Conservation (phyloP, 2,329 filamentous ascomycete genomes). For the Aspergillus caelatus region DNA sequence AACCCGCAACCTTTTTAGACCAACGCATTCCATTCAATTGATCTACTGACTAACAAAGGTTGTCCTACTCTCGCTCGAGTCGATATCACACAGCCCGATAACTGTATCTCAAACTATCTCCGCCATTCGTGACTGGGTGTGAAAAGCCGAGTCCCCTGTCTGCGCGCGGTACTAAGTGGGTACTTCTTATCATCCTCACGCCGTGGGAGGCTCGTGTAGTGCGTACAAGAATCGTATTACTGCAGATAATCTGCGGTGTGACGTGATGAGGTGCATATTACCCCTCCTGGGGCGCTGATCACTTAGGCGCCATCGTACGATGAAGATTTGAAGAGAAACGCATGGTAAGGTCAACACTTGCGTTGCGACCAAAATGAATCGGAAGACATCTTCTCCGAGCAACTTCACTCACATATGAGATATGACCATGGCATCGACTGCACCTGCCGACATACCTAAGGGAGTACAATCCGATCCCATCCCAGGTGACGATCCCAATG, state of each 20-base stretch:
- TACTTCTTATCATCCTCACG: neutral
- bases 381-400: neutral
- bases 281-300: neutral
- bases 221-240: neutral
- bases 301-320: neutral
- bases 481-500: neutral
- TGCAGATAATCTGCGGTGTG: neutral
- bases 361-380: neutral
- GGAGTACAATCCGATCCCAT: neutral
- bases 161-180: neutral
- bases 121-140: neutral
- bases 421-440: neutral
- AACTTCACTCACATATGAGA: neutral
- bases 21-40: too few relatives aligned
- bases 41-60: neutral
- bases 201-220: neutral
- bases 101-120: neutral
- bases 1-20: too few relatives aligned
- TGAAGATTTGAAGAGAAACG: neutral
- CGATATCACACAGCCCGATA: neutral
- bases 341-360: neutral
- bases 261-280: conserved; percentile 5
- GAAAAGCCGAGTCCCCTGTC: neutral
- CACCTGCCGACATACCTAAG: neutral
- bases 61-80: neutral